A percentile compares a stretch with the other conserved stretches of the same genome.
These are phyloP conservation scores for Pleurotus tuoliensis DNA, from an alignment of 768 basidiomycete species.

Conservation along the genomic window DNA sequence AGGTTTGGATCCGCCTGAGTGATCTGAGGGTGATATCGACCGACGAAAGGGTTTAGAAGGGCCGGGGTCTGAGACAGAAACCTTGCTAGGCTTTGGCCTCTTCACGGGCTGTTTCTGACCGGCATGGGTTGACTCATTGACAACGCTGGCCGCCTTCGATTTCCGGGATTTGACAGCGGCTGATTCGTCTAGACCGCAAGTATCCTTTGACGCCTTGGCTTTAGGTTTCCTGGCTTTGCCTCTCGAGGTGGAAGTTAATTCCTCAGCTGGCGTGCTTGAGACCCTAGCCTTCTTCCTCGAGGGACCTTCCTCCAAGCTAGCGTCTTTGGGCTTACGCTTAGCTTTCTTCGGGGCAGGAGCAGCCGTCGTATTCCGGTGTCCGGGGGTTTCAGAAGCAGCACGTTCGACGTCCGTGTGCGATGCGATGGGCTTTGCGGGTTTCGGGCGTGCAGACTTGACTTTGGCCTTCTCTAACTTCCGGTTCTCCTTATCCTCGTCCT, in stretches of 20 bases:
- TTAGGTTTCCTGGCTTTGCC: constrained; percentile 14
- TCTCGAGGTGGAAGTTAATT: constrained; percentile 1
- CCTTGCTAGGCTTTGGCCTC: background rate
- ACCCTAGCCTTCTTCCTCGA: background rate
- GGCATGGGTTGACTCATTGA: background rate
- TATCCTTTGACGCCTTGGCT: background rate
- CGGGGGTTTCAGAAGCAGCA: background rate
- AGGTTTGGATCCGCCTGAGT: background rate
- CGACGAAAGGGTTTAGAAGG: background rate
- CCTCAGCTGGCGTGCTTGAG: background rate
- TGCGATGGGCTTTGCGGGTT: constrained; percentile 13
- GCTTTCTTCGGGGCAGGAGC: background rate
- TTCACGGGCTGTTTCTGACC: background rate
- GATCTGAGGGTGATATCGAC: background rate
- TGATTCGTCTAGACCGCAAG: no score
- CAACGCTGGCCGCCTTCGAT: background rate
- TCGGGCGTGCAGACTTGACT: constrained; percentile 8
- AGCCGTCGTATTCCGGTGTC: background rate
- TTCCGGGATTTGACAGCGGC: background rate
- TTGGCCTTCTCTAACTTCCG: constrained; percentile 9
- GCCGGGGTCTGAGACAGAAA: background rate
- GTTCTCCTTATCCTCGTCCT: constrained; percentile 16
- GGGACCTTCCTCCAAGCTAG: background rate
- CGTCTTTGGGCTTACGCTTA: constrained; percentile 1
- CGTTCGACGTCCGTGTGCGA: background rate